Percentiles rank a stretch among this genome's conserved stretches.
phyloP scores from a whole-genome alignment of 345 rosid species.

The Salix suchowensis region DNA sequence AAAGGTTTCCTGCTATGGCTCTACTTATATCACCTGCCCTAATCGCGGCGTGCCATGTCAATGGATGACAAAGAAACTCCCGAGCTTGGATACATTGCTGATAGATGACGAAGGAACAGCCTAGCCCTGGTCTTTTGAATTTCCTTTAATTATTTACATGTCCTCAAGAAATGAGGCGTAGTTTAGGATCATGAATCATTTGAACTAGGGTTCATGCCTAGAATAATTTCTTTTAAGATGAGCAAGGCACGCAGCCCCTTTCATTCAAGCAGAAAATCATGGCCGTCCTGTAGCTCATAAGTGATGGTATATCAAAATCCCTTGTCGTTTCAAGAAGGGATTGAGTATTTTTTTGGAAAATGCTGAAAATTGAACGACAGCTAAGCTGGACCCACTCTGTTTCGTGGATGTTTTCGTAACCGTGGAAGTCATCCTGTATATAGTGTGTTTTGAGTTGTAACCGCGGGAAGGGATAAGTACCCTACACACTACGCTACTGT shows the following conservation, averaged over 20 bases:
- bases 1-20: background rate
- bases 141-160: too few species aligned
- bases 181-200: too few species aligned
- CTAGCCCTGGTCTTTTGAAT: too few species aligned
- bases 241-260: background rate
- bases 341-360: background rate
- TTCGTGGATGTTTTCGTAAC: background rate
- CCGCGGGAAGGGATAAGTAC: conserved; percentile 16
- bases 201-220: background rate
- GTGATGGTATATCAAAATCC: background rate
- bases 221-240: background rate
- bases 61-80: background rate
- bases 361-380: background rate
- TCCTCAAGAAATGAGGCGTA: too few species aligned
- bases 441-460: background rate
- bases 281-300: background rate
- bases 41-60: background rate
- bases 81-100: background rate
- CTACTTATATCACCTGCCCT: background rate
- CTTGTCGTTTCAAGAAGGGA: background rate
- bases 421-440: background rate
- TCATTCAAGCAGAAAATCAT: background rate
- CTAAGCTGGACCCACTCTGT: background rate
- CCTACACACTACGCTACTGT: conserved; percentile 13
- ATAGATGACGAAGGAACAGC: too few species aligned